Evolutionary conservation across 2,329 filamentous ascomycete genomes (phyloP), one percentile per base, ranked within the genome.

Genomic region (Stagonosporopsis vannaccii): DNA sequence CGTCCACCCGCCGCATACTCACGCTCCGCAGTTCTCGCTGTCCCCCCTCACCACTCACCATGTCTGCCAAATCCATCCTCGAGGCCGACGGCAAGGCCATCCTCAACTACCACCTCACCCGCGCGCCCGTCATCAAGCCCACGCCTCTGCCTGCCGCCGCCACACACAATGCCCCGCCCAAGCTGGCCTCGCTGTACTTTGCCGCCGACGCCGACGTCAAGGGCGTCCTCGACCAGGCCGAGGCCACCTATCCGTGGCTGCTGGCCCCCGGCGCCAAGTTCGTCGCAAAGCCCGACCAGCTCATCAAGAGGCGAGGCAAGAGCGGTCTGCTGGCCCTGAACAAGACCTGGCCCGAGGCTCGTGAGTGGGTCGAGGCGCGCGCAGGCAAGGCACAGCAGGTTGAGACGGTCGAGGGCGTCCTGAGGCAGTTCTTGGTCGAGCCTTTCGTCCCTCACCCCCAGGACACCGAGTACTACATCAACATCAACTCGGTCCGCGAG

Each of bases 31-130:
- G 65, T 58, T 51, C 60, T 60, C 63, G 61, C 61, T 45, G 59
- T 61, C 62, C 62, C 60, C 47, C 30, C 45, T 26, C 32, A 56
- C 52, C 46, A 42, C 64, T 58, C 80, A 85, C 75, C 75, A 96
- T 96, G 92, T 92, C 91, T 78, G 91, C 95, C 81, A 99, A 99
- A 84, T 90, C 94, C 69, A 98, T 99, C 78, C 83, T 90, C 85
- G 95, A 99, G 86, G 94, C 94, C 85, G 95, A 99, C 84, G 95
- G 95, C 87, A 99, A 99, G 90, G 95, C 95, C 87, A 98, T 99
- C 85, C 87, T 99, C 87, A 98, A 97, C 90, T 99, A 98, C 87
- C 95, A 98, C 86, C 92, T 99, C 82, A 98, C 95, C 73, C 90
- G 95, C 78, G 92, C 95, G 70, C 89, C 92, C 67, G 90, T 96